Percentiles rank a stretch among this genome's conserved stretches.
phyloP scores from a whole-genome alignment of 73 alveolate genomes.

The Paramecium caudatum region DNA sequence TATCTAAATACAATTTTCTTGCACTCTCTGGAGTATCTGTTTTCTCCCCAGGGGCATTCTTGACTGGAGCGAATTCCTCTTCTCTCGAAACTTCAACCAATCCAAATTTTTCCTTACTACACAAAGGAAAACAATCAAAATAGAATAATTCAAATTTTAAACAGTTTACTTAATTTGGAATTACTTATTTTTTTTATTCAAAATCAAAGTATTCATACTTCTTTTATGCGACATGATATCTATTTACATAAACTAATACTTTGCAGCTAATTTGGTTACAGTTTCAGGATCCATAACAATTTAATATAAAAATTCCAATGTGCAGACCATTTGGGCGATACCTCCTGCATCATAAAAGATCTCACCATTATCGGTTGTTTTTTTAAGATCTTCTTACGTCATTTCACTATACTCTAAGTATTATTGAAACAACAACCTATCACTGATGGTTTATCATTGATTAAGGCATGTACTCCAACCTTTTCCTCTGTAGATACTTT shows the following conservation, averaged over 20 bases:
- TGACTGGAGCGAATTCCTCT: constrained; percentile 92
- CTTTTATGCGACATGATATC: constrained; percentile 87
- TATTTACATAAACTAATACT: neutral
- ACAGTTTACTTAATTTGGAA: constrained; percentile 79
- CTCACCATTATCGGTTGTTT: constrained; percentile 71
- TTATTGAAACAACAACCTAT: constrained; percentile 7
- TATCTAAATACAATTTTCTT: constrained; percentile 74
- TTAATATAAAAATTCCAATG: constrained; percentile 53
- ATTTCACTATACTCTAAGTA: constrained; percentile 86
- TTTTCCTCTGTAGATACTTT: constrained; percentile 80
- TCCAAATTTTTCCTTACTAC: constrained; percentile 77
- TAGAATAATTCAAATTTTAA: constrained; percentile 86
- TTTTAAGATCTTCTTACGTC: constrained; percentile 70
- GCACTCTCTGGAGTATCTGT: constrained; percentile 88
- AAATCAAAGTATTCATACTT: constrained; percentile 79
- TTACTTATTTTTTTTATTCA: constrained; percentile 62
- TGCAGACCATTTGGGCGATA: constrained; percentile 82
- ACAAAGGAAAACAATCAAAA: constrained; percentile 81
- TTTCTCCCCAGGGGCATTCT: constrained; percentile 85
- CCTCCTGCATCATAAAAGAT: constrained; percentile 81
- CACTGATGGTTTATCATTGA: constrained; percentile 78
- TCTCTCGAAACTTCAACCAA: constrained; percentile 81
- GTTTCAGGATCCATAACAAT: constrained; percentile 4
- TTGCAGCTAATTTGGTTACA: neutral
- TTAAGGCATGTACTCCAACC: constrained; percentile 83